A percentile compares a stretch with the other conserved stretches of the same genome.
phyloP scores from a whole-genome alignment of 768 basidiomycete genomes.

The Glaciozyma antarctica region DNA sequence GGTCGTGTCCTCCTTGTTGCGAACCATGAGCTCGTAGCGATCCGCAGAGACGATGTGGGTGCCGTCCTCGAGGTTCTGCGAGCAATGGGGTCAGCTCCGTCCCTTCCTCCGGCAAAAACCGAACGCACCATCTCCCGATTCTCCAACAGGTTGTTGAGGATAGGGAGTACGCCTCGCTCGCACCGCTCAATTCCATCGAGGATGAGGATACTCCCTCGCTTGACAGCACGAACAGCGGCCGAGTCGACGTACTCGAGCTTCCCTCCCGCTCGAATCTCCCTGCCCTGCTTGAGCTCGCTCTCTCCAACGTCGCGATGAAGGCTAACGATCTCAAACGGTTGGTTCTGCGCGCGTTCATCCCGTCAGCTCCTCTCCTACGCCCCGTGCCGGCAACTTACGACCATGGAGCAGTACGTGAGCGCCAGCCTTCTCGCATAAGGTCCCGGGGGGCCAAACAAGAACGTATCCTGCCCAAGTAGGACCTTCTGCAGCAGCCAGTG shows the following conservation, averaged over 20 bases:
- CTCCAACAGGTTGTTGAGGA: constrained; percentile 27
- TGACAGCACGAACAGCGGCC: constrained; percentile 13
- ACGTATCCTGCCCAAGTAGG: constrained; percentile 15
- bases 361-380: too few relatives aligned
- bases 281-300: constrained; percentile 19
- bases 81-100: background rate
- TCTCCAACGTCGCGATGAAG: constrained; percentile 26
- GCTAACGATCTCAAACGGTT: constrained; percentile 17
- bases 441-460: constrained; percentile 14
- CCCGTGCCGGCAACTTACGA: background rate
- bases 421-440: constrained; percentile 22
- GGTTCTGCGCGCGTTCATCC: background rate
- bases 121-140: constrained; percentile 23
- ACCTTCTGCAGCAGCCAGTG: constrained; percentile 19
- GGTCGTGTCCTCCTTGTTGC: constrained; percentile 8
- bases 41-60: constrained; percentile 23
- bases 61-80: constrained; percentile 24
- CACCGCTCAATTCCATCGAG: constrained; percentile 27
- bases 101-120: background rate
- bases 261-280: constrained; percentile 21
- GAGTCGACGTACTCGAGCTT: constrained; percentile 13
- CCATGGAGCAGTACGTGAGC: constrained; percentile 16
- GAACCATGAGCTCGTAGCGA: constrained; percentile 20
- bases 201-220: constrained; percentile 17
- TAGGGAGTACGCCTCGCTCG: constrained; percentile 24